Evolutionary conservation across 2,329 filamentous ascomycete species (phyloP).

Genomic region (Fusarium clavum): DNA sequence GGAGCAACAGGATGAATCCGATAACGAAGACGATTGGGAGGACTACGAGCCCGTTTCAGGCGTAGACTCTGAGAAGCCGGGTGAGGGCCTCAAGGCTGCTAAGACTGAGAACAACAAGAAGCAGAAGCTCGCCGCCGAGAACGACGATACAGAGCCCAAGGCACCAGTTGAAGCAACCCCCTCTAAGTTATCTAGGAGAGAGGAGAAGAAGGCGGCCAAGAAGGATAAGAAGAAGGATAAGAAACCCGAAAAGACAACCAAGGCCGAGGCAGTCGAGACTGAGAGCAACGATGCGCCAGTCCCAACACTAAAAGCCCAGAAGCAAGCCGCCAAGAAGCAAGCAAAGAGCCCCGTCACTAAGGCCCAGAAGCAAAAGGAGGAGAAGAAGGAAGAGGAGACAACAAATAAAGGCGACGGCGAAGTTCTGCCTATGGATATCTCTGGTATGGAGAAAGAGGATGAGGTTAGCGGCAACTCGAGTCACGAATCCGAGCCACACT

Average conservation of each 20-base stretch:
- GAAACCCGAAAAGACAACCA: conserved; percentile 57
- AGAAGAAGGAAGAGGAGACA: conserved; percentile 27
- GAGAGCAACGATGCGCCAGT: conserved; percentile 46
- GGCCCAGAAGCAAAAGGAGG: conserved; percentile 37
- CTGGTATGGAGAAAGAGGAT: conserved; percentile 54
- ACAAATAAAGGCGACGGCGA: conserved; percentile 24
- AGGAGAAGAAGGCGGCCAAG: conserved; percentile 64
- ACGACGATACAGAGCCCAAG: conserved; percentile 41
- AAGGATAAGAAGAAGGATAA: conserved; percentile 60
- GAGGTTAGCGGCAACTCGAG: conserved; percentile 60
- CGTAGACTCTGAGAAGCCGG: conserved; percentile 70
- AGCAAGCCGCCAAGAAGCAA: conserved; percentile 47
- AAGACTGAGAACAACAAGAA: conserved; percentile 67
- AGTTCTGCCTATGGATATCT: conserved; percentile 44
- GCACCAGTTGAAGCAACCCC: conserved; percentile 59
- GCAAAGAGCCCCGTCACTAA: conserved; percentile 33
- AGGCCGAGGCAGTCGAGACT: conserved; percentile 50
- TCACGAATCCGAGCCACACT: conserved; percentile 62
- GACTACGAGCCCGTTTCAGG: conserved; percentile 61
- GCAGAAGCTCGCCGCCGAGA: conserved; percentile 54
- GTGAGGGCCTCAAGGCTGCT: conserved; percentile 70
- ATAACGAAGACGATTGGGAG: conserved; percentile 60
- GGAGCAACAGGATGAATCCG: conserved; percentile 59
- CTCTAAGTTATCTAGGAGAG: conserved; percentile 63
- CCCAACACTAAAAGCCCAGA: conserved; percentile 41